These are phyloP conservation scores for Daldinia grandis DNA, from an alignment of 495 filamentous ascomycete genomes.

Conservation along the genomic window DNA sequence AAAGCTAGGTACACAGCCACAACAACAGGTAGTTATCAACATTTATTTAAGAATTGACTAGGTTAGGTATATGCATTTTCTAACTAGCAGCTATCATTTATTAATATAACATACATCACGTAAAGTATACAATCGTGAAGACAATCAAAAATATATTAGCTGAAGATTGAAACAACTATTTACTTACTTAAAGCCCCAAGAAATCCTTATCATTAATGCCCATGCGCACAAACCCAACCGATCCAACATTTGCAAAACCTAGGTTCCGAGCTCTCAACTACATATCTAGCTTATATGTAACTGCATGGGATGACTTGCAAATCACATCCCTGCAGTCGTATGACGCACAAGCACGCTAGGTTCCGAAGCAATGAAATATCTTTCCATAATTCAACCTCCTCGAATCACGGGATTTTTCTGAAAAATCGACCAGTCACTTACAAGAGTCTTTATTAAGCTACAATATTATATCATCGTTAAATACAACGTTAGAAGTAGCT, in stretches of 20 bases:
- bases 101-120: no score
- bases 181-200: not conserved
- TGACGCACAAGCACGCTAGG: slow-evolving; percentile 9
- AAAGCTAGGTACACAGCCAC: not conserved
- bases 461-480: not conserved
- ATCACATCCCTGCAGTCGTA: slow-evolving; percentile 12
- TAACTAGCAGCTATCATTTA: no score
- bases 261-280: not conserved
- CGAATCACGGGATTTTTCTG: not conserved
- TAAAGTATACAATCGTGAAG: no score
- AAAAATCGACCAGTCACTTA: not conserved
- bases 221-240: not conserved
- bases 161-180: not conserved
- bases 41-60: no score
- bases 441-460: not conserved
- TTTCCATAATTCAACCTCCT: not conserved
- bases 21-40: not conserved
- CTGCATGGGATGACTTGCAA: slow-evolving; percentile 4
- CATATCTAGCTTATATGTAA: not conserved
- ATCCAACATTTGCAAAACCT: not conserved
- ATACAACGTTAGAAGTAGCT: not conserved
- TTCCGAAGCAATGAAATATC: not conserved
- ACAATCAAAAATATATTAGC: not conserved
- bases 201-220: not conserved
- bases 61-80: no score